Percentiles rank a stretch among this genome's conserved stretches.
Evolutionary conservation across 768 basidiomycete genomes (phyloP).

Genomic region (Serendipita sp.): DNA sequence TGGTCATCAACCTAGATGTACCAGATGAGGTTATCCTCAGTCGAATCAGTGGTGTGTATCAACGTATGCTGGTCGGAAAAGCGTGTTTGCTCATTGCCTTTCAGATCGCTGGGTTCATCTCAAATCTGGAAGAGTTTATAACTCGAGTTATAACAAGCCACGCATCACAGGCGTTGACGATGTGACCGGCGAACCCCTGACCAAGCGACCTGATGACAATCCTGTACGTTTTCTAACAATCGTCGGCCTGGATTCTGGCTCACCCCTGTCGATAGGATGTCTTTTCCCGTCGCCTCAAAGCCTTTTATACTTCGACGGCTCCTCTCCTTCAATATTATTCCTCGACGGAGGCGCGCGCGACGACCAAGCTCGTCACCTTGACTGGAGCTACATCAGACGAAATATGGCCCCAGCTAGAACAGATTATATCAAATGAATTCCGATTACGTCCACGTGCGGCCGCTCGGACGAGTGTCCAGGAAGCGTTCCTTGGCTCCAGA

Average conservation of each 20-base stretch:
- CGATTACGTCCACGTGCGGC: not conserved
- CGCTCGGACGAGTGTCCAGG: not conserved
- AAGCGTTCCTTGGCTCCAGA: not conserved
- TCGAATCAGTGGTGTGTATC: constrained; percentile 42
- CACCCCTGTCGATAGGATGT: constrained; percentile 35
- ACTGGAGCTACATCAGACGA: constrained; percentile 67
- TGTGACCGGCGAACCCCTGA: constrained; percentile 71
- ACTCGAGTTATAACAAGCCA: constrained; percentile 73
- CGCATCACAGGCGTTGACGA: constrained; percentile 69
- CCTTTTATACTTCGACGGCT: constrained; percentile 66
- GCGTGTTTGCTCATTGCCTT: not conserved
- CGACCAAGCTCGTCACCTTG: constrained; percentile 36
- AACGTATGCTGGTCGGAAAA: not conserved
- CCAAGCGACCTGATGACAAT: constrained; percentile 77
- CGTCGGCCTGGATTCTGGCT: constrained; percentile 4
- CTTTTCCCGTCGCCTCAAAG: constrained; percentile 55
- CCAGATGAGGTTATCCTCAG: constrained; percentile 69
- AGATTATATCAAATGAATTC: constrained; percentile 22
- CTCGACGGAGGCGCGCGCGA: constrained; percentile 19
- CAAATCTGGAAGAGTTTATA: constrained; percentile 80
- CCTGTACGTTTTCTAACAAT: constrained; percentile 35
- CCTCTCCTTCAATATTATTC: constrained; percentile 65
- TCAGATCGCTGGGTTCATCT: constrained; percentile 75
- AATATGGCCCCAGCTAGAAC: constrained; percentile 75
- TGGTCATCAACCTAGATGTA: constrained; percentile 80